phyloP scores from a whole-genome alignment of 2,329 filamentous ascomycete genomes.

The Acarospora socialis region DNA sequence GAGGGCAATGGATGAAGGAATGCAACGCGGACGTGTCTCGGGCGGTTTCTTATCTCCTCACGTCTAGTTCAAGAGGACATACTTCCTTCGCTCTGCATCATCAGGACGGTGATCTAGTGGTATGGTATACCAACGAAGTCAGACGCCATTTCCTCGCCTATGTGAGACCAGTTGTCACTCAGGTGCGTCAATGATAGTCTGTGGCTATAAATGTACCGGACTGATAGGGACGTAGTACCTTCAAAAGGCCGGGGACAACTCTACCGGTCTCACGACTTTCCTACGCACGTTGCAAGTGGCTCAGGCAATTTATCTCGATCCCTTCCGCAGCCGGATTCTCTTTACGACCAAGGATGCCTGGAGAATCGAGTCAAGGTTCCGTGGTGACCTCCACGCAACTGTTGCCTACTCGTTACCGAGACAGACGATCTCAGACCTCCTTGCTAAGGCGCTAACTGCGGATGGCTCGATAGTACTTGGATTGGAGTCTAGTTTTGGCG shows the following conservation, averaged over 20 bases:
- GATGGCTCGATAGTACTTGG: slow-evolving; percentile 29
- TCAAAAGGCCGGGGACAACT: slow-evolving; percentile 1
- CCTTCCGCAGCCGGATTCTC: slow-evolving; percentile 7
- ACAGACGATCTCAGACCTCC: slow-evolving; percentile 26
- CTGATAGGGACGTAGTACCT: slow-evolving; percentile 1
- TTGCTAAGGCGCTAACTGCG: slow-evolving; percentile 31
- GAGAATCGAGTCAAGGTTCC: slow-evolving; percentile 24
- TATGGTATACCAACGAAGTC: slow-evolving; percentile 31
- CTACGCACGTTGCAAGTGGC: slow-evolving; percentile 6
- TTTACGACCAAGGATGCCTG: slow-evolving; percentile 18
- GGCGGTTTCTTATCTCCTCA: slow-evolving; percentile 22
- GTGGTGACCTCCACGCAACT: slow-evolving; percentile 31
- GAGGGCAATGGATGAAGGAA: slow-evolving; percentile 21
- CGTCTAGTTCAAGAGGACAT: slow-evolving; percentile 13
- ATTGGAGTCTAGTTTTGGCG: slow-evolving; percentile 21
- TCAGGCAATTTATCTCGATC: slow-evolving; percentile 9
- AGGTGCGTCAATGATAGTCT: slow-evolving; percentile 17
- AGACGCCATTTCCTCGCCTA: slow-evolving; percentile 28
- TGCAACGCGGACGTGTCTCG: slow-evolving; percentile 19
- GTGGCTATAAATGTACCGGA: slow-evolving; percentile 20
- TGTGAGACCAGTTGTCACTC: slow-evolving; percentile 20
- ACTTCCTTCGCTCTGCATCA: too few species aligned
- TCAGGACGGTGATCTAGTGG: slow-evolving; percentile 21
- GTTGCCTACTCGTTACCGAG: slow-evolving; percentile 34
- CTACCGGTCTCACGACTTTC: slow-evolving; percentile 6